A percentile compares a stretch with the other conserved stretches of the same genome.
These are phyloP conservation scores for Volvox africanus DNA, from an alignment of 139 green algal species.

Conservation along the genomic window DNA sequence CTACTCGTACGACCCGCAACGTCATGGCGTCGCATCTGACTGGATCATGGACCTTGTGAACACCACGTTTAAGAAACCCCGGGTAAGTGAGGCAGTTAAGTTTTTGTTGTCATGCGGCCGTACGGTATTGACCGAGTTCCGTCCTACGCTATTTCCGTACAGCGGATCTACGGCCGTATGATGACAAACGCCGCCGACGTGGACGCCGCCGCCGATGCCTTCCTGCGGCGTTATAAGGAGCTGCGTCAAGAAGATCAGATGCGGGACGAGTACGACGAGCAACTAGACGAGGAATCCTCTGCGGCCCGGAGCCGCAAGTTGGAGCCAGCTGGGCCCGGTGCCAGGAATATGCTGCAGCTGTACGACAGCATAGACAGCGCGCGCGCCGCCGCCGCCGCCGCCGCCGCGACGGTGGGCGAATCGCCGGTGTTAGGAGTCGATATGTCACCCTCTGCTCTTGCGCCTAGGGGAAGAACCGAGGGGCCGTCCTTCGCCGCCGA, in stretches of 20 bases:
- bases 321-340: background rate
- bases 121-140: too few species aligned
- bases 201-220: slow-evolving; percentile 48
- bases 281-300: background rate
- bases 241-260: background rate
- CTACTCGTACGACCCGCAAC: slow-evolving; percentile 57
- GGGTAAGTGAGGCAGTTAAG: slow-evolving; percentile 3
- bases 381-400: background rate
- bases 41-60: slow-evolving; percentile 83
- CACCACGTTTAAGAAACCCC: slow-evolving; percentile 71
- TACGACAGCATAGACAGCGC: background rate
- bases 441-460: background rate
- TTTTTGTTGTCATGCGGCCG: too few species aligned
- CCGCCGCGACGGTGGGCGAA: background rate
- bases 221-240: slow-evolving; percentile 48
- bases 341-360: background rate
- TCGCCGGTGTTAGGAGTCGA: background rate
- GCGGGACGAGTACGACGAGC: background rate
- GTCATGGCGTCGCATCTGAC: slow-evolving; percentile 65
- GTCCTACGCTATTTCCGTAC: background rate
- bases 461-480: background rate
- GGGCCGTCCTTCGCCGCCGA: background rate
- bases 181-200: slow-evolving; percentile 56
- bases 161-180: slow-evolving; percentile 65
- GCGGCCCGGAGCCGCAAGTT: background rate